phyloP scores from a whole-genome alignment of 1,139 yeast genomes.

The Torulaspora pretoriensis region DNA sequence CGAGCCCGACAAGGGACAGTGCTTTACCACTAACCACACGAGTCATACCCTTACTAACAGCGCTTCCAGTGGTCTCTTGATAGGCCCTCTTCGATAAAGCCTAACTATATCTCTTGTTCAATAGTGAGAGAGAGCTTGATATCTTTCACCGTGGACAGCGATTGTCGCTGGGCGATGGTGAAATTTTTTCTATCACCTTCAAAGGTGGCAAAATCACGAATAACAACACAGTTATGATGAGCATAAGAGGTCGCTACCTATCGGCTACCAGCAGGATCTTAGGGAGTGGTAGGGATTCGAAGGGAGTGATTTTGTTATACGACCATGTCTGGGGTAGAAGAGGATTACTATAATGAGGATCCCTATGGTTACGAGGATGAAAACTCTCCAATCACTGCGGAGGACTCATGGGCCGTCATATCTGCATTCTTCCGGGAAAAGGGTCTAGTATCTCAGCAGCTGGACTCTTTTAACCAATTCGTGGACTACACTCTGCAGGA shows the following conservation, averaged over 20 bases:
- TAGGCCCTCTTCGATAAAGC: not conserved
- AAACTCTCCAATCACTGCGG: constrained; percentile 79
- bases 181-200: constrained; percentile 7
- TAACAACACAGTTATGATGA: constrained; percentile 2
- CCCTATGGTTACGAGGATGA: constrained; percentile 64
- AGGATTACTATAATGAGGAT: constrained; percentile 44
- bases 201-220: constrained; percentile 6
- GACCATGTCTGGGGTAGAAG: constrained; percentile 17
- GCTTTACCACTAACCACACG: constrained; percentile 4
- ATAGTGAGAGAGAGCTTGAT: not conserved
- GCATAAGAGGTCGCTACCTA: constrained; percentile 2
- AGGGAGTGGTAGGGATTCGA: constrained; percentile 12
- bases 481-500: constrained; percentile 96
- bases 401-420: constrained; percentile 98
- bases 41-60: not conserved
- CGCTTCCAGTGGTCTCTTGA: not conserved
- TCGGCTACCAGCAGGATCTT: constrained; percentile 5
- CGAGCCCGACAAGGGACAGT: constrained; percentile 2
- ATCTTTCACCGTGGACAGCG: constrained; percentile 7
- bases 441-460: constrained; percentile 95
- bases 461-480: constrained; percentile 97
- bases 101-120: too few relatives aligned
- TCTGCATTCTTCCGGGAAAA: constrained; percentile 93
- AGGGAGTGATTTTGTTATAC: not conserved
- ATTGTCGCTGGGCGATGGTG: not conserved